Percentiles rank a stretch among this genome's conserved stretches.
These are phyloP conservation scores for Narthecium ossifragum DNA, from an alignment of 106 monocot genomes.

Conservation along the genomic window DNA sequence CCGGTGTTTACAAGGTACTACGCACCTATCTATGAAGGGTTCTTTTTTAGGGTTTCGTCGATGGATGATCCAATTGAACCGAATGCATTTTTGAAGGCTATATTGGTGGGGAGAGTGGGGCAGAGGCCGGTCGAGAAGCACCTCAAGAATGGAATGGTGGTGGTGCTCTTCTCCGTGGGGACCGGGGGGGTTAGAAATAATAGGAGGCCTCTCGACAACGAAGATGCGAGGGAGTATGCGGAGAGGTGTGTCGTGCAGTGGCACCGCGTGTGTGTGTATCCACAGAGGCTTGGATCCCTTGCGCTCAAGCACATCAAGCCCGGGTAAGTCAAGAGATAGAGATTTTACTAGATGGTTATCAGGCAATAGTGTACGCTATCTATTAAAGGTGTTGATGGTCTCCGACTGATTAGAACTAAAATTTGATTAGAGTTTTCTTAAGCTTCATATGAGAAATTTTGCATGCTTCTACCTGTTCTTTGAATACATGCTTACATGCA, in stretches of 20 bases:
- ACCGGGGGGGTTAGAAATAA: conserved; percentile 95
- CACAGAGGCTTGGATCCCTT: conserved; percentile 41
- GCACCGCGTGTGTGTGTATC: conserved; percentile 86
- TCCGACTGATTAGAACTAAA: no score
- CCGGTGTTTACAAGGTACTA: conserved; percentile 67
- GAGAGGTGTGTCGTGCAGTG: conserved; percentile 90
- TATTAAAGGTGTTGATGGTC: no score
- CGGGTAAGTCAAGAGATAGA: no score
- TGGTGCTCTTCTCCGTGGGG: conserved; percentile 76
- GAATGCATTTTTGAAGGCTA: conserved; percentile 40
- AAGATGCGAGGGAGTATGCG: conserved; percentile 79
- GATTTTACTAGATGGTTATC: no score
- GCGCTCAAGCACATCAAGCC: conserved; percentile 72
- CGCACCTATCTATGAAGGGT: not conserved
- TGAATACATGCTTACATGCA: no score
- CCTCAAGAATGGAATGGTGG: conserved; percentile 52
- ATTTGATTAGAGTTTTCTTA: no score
- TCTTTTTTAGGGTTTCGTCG: not conserved
- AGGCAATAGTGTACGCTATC: no score
- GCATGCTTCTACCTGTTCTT: no score
- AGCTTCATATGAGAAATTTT: no score
- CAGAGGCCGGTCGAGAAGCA: conserved; percentile 83
- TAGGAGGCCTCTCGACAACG: conserved; percentile 80
- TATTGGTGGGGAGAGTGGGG: conserved; percentile 86
- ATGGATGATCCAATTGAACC: not conserved